Conservation (phyloP, 345 rosid genomes). For the Trapa incisa region DNA sequence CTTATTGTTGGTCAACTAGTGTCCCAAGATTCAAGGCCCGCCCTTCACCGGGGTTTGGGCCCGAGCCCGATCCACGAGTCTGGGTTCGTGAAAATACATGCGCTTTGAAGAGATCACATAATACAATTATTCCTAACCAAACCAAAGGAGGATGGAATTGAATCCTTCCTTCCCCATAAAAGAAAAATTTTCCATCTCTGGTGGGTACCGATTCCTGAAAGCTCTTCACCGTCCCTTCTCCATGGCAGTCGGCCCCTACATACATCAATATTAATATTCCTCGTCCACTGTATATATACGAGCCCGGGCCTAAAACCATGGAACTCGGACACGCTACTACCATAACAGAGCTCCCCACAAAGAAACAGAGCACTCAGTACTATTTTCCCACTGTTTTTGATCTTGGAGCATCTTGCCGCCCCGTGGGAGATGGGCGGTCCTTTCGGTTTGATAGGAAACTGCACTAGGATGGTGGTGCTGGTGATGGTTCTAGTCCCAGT, state of each 20-base stretch:
- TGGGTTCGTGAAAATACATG: too few species aligned
- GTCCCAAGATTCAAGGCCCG: too few species aligned
- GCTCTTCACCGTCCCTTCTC: conserved; percentile 36
- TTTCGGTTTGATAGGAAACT: neutral
- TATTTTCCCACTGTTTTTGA: neutral
- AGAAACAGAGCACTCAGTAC: neutral
- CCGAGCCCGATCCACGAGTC: too few species aligned
- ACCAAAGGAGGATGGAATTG: neutral
- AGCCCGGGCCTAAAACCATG: conserved; percentile 18
- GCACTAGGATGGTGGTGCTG: neutral
- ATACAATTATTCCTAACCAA: conserved; percentile 5
- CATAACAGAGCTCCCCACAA: neutral
- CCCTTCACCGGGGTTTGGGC: too few species aligned
- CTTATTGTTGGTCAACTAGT: too few species aligned
- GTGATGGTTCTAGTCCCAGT: neutral
- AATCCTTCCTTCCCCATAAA: neutral
- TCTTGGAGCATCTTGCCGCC: neutral
- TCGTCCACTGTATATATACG: conserved; percentile 22
- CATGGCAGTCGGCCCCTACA: conserved; percentile 1
- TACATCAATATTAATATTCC: conserved; percentile 14
- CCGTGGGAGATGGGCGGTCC: conserved; percentile 2
- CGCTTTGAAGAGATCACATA: too few species aligned
- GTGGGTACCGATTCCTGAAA: conserved; percentile 9
- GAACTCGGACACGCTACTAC: conserved; percentile 18
- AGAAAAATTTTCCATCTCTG: neutral